These are phyloP conservation scores for Skeletonema grethae DNA, from an alignment of 108 stramenopile genomes.

Conservation along the genomic window DNA sequence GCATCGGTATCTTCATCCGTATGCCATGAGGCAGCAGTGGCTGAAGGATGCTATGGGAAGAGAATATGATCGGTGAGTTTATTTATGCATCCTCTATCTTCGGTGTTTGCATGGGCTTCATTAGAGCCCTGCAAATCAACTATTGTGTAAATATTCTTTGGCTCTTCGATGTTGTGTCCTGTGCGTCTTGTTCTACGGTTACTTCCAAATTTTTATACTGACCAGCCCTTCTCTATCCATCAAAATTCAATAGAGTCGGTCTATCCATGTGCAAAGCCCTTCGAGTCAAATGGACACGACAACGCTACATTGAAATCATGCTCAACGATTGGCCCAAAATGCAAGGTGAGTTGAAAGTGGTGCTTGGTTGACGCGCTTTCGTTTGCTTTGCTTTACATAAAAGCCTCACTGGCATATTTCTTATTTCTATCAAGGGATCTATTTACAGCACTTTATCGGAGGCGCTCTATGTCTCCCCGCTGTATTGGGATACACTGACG, in stretches of 20 bases:
- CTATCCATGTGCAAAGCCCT: slow-evolving; percentile 18
- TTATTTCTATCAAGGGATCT: neutral
- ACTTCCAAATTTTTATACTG: neutral
- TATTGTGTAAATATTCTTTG: no score
- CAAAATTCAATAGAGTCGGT: slow-evolving; percentile 15
- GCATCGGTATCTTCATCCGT: slow-evolving; percentile 12
- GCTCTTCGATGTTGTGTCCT: no score
- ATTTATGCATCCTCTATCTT: no score
- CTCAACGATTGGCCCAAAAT: slow-evolving; percentile 30
- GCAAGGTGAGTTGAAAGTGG: neutral
- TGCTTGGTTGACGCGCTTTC: no score
- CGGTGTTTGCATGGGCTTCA: no score
- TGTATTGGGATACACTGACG: slow-evolving; percentile 18
- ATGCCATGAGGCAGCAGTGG: slow-evolving; percentile 19
- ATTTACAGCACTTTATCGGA: slow-evolving; percentile 35
- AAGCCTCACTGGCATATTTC: no score
- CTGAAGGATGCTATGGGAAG: slow-evolving; percentile 24
- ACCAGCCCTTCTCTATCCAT: neutral
- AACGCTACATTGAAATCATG: slow-evolving; percentile 25
- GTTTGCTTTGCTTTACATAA: no score
- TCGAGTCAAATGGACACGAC: slow-evolving; percentile 26
- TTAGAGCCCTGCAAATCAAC: no score
- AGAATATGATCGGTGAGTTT: slow-evolving; percentile 28
- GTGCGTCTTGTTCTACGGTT: no score
- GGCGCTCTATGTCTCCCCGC: slow-evolving; percentile 38